phyloP scores from a whole-genome alignment of 2,329 filamentous ascomycete genomes.

The Pyricularia sp. region DNA sequence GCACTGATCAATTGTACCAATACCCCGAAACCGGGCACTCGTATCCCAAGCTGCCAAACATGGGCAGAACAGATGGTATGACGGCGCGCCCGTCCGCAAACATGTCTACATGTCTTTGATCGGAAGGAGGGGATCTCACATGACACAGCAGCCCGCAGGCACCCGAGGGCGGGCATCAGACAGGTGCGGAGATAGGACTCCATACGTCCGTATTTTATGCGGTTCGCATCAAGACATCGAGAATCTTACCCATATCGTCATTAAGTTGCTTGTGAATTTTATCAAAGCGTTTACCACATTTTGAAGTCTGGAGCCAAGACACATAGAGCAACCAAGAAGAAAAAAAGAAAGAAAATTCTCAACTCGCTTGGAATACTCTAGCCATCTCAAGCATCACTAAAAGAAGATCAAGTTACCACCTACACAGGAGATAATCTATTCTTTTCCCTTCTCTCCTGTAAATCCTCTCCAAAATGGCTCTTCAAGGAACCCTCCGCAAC shows the following conservation, averaged over 20 bases:
- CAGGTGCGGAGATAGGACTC: neutral
- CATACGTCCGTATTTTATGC: neutral
- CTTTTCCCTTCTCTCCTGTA: too few relatives aligned
- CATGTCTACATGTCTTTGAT: neutral
- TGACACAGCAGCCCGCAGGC: neutral
- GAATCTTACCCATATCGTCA: neutral
- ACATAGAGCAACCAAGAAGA: neutral
- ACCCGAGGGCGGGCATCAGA: neutral
- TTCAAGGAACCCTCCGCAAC: slow-evolving; percentile 19
- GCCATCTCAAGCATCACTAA: too few relatives aligned
- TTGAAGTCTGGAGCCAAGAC: neutral
- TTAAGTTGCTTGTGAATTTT: too few relatives aligned
- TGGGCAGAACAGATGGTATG: neutral
- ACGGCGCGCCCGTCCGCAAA: neutral
- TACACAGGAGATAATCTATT: too few relatives aligned
- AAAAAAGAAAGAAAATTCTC: too few relatives aligned
- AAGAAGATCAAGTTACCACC: too few relatives aligned
- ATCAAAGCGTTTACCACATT: neutral
- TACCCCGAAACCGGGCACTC: neutral
- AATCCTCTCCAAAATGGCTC: neutral
- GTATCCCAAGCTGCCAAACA: neutral
- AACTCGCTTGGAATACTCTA: too few relatives aligned
- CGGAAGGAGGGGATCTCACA: neutral
- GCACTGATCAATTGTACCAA: neutral
- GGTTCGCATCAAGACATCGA: neutral